Percentiles rank a stretch among this genome's conserved stretches.
phyloP scores from a whole-genome alignment of 1,284 basidiomycete genomes.

The Papiliotrema flavescens region DNA sequence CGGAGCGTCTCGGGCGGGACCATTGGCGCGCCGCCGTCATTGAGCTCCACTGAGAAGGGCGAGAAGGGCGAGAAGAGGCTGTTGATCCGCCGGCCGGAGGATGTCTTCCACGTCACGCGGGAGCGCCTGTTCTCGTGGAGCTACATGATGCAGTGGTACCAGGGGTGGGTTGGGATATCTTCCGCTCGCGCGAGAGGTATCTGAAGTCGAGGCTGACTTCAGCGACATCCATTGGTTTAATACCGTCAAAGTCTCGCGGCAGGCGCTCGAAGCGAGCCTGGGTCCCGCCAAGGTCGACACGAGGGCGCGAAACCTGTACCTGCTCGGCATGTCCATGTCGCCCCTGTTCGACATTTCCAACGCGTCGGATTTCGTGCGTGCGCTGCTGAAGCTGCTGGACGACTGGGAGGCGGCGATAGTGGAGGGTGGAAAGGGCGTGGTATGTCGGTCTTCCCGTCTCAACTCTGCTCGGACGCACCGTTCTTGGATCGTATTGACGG shows the following conservation, averaged over 20 bases:
- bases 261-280: constrained; percentile 33
- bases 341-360: constrained; percentile 48
- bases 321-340: constrained; percentile 51
- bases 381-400: constrained; percentile 44
- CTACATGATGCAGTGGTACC: constrained; percentile 47
- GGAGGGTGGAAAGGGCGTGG: constrained; percentile 30
- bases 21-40: background rate
- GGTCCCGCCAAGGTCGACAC: constrained; percentile 38
- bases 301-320: constrained; percentile 46
- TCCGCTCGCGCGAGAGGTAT: too few relatives aligned
- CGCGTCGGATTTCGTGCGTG: constrained; percentile 47
- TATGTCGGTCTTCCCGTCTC: background rate
- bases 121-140: constrained; percentile 42
- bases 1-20: background rate
- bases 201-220: background rate
- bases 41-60: background rate
- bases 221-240: constrained; percentile 48
- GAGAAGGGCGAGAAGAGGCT: constrained; percentile 1
- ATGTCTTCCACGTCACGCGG: constrained; percentile 35
- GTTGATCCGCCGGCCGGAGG: constrained; percentile 31
- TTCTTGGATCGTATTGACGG: background rate
- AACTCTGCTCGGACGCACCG: background rate
- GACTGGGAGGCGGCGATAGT: constrained; percentile 51
- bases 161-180: constrained; percentile 41
- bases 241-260: constrained; percentile 39